A percentile compares a stretch with the other conserved stretches of the same genome.
Evolutionary conservation across 1,284 basidiomycete genomes (phyloP).

Genomic region (Ceratobasidium sp.): DNA sequence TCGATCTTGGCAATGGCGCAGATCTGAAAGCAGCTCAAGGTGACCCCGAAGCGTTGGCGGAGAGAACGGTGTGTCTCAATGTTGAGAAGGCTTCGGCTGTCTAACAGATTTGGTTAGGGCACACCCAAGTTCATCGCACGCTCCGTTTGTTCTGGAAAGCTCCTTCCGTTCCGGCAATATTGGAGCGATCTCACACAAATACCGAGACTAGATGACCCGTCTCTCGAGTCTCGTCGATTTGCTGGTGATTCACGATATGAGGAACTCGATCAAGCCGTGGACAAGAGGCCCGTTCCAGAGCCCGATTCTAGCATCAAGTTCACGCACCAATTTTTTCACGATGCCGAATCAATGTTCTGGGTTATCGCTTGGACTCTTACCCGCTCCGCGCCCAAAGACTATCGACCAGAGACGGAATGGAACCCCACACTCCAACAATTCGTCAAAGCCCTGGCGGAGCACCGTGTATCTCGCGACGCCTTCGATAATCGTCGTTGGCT

Average conservation of each 20-base stretch:
- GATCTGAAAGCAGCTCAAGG: neutral
- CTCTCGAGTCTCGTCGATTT: neutral
- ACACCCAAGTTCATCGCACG: constrained; percentile 17
- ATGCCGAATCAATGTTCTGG: constrained; percentile 29
- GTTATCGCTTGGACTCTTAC: constrained; percentile 13
- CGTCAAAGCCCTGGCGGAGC: neutral
- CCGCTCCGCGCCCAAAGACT: neutral
- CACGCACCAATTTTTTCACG: constrained; percentile 23
- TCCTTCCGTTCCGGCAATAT: neutral
- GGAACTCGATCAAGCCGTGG: neutral
- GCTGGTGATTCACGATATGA: neutral
- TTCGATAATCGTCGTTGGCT: neutral
- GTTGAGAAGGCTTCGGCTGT: neutral
- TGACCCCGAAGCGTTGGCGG: neutral
- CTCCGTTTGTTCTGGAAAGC: neutral
- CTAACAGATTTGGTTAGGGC: neutral
- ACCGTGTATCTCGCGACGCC: neutral
- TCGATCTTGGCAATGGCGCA: neutral
- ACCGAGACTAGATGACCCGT: neutral
- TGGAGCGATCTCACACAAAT: neutral
- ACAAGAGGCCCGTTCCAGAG: neutral
- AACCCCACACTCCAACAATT: neutral
- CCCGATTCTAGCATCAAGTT: neutral
- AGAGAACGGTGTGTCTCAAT: neutral
- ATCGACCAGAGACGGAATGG: neutral